These are phyloP conservation scores for Lasiodiplodia sp. DNA, from an alignment of 2,329 filamentous ascomycete genomes.

Conservation along the genomic window DNA sequence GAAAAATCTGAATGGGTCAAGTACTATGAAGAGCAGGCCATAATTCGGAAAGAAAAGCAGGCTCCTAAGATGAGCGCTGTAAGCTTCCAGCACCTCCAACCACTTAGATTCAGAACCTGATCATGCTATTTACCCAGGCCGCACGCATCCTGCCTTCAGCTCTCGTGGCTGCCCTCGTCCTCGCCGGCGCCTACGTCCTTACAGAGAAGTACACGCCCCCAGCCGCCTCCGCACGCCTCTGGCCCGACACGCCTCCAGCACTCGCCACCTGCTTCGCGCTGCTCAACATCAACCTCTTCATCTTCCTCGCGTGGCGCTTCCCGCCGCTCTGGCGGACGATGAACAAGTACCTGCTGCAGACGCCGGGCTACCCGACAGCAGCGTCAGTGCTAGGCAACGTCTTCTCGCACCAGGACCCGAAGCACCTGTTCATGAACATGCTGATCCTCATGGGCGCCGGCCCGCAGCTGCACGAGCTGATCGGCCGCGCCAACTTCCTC, in stretches of 20 bases:
- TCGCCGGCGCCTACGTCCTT: conserved; percentile 38
- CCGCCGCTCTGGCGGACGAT: conserved; percentile 71
- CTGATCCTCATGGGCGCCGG: conserved; percentile 71
- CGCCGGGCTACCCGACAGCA: conserved; percentile 70
- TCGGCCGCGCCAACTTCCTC: conserved; percentile 45
- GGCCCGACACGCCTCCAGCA: conserved; percentile 43
- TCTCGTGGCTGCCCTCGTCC: conserved; percentile 37
- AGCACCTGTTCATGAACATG: conserved; percentile 72
- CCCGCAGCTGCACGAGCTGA: conserved; percentile 49
- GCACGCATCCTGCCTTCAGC: conserved; percentile 47
- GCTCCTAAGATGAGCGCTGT: conserved; percentile 44
- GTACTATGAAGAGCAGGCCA: conserved; percentile 38
- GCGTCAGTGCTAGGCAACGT: conserved; percentile 67
- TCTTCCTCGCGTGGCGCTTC: conserved; percentile 67
- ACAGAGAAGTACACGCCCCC: conserved; percentile 45
- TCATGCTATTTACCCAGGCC: conserved; percentile 34
- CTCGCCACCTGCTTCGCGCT: conserved; percentile 64
- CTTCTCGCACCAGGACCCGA: conserved; percentile 72
- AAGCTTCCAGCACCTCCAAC: conserved; percentile 24
- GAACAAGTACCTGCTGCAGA: conserved; percentile 72
- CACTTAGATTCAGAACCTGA: background rate
- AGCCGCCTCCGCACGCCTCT: conserved; percentile 40
- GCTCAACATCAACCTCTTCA: conserved; percentile 64
- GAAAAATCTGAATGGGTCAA: conserved; percentile 39
- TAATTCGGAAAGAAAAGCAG: conserved; percentile 39